Evolutionary conservation across 2,329 filamentous ascomycete species (phyloP).

Genomic region (Thyridium curvatum): DNA sequence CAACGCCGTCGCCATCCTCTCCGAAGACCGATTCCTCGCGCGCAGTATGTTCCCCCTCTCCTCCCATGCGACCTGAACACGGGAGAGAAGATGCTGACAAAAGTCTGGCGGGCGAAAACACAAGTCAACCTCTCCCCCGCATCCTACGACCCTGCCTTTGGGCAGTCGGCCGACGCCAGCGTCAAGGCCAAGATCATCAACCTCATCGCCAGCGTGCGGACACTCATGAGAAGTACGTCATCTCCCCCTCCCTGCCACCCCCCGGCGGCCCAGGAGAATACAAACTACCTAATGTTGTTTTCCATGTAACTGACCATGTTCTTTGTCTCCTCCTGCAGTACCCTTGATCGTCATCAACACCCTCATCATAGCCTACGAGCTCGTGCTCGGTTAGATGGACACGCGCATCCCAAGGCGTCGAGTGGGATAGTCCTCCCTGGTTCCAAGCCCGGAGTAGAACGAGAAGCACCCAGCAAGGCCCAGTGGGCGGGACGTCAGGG

Average conservation of each 20-base stretch:
- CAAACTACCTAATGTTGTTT: too few relatives aligned
- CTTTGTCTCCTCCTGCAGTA: slow-evolving; percentile 43
- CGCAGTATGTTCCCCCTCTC: slow-evolving; percentile 53
- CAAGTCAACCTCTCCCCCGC: slow-evolving; percentile 75
- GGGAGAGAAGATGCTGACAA: neutral
- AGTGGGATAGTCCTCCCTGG: too few relatives aligned
- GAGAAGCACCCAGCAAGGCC: too few relatives aligned
- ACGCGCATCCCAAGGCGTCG: too few relatives aligned
- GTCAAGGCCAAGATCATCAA: slow-evolving; percentile 85
- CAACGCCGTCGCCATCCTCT: slow-evolving; percentile 90
- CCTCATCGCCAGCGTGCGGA: slow-evolving; percentile 83
- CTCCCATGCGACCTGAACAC: slow-evolving; percentile 2
- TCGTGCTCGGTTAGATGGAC: slow-evolving; percentile 58
- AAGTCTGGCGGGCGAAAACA: slow-evolving; percentile 40
- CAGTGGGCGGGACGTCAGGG: too few relatives aligned
- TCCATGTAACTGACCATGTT: too few relatives aligned
- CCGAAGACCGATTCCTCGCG: slow-evolving; percentile 88
- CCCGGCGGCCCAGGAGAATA: too few relatives aligned
- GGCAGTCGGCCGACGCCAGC: slow-evolving; percentile 64
- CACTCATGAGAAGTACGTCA: slow-evolving; percentile 81
- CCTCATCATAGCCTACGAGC: slow-evolving; percentile 75
- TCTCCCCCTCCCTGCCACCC: neutral
- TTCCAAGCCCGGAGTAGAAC: too few relatives aligned
- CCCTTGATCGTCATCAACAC: slow-evolving; percentile 80
- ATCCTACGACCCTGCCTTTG: slow-evolving; percentile 71